A percentile compares a stretch with the other conserved stretches of the same genome.
Conservation (phyloP, 1,139 yeast genomes). For the Suhomyces bribrorum region DNA sequence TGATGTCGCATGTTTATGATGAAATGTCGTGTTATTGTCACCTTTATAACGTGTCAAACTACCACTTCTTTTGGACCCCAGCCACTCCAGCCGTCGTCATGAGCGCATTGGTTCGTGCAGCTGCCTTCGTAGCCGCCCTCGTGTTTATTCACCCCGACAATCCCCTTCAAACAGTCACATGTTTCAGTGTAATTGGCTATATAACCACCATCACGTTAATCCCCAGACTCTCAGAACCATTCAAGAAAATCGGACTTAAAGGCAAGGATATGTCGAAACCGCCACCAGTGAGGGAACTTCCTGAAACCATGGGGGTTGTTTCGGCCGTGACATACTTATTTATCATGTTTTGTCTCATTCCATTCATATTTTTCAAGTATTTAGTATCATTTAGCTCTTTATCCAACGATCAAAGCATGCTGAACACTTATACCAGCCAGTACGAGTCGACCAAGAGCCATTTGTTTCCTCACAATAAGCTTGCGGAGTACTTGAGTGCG, state of each 20-base stretch:
- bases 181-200: constrained; percentile 70
- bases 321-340: constrained; percentile 80
- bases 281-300: constrained; percentile 59
- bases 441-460: constrained; percentile 34
- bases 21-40: too few species aligned
- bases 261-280: constrained; percentile 83
- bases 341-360: constrained; percentile 81
- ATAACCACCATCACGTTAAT: constrained; percentile 58
- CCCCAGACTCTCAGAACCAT: constrained; percentile 66
- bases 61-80: background rate
- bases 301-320: constrained; percentile 91
- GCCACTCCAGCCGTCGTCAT: constrained; percentile 2
- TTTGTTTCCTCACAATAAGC: constrained; percentile 79
- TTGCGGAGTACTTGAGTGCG: constrained; percentile 85
- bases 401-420: constrained; percentile 37
- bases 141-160: constrained; percentile 20
- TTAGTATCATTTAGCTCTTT: constrained; percentile 53
- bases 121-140: constrained; percentile 13
- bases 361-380: constrained; percentile 83
- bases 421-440: constrained; percentile 38
- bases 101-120: constrained; percentile 9
- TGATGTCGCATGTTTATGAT: too few species aligned
- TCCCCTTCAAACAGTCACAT: constrained; percentile 55
- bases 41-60: background rate
- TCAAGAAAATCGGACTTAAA: constrained; percentile 73